A percentile compares a stretch with the other conserved stretches of the same genome.
Conservation (phyloP, 148 eudicot genomes). For the Diospyros kaki region DNA sequence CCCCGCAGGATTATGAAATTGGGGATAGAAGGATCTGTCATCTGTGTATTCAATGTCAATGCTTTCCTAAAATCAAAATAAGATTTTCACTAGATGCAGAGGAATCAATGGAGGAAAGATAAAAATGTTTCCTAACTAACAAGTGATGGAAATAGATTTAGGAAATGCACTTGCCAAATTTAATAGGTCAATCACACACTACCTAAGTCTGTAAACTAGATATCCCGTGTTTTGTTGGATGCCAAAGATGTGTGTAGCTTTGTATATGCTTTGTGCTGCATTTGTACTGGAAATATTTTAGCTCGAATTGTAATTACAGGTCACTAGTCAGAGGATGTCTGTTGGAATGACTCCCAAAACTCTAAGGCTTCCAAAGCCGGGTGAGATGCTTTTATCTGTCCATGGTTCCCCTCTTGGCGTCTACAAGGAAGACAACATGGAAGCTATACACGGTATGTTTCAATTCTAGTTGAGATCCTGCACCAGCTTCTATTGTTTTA, state of each 20-base stretch:
- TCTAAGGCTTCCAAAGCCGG: conserved; percentile 74
- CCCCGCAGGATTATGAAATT: not conserved
- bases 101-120: not conserved
- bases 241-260: not conserved
- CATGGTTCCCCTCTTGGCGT: conserved; percentile 97
- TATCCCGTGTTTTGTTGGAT: no score
- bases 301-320: conserved; percentile 31
- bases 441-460: conserved; percentile 66
- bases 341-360: conserved; percentile 87
- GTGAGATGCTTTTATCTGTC: conserved; percentile 92
- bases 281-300: not conserved
- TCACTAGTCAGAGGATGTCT: conserved; percentile 56
- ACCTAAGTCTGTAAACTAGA: not conserved
- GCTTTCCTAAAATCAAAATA: not conserved
- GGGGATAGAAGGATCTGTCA: not conserved
- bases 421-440: conserved; percentile 92
- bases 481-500: not conserved
- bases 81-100: not conserved
- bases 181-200: not conserved
- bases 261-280: not conserved
- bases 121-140: not conserved
- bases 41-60: not conserved
- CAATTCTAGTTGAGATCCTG: not conserved
- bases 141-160: not conserved
- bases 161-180: not conserved